Evolutionary conservation across 352 stramenopile species (phyloP), one percentile per base, ranked within the genome.

Genomic region (Pythium folliculosum): DNA sequence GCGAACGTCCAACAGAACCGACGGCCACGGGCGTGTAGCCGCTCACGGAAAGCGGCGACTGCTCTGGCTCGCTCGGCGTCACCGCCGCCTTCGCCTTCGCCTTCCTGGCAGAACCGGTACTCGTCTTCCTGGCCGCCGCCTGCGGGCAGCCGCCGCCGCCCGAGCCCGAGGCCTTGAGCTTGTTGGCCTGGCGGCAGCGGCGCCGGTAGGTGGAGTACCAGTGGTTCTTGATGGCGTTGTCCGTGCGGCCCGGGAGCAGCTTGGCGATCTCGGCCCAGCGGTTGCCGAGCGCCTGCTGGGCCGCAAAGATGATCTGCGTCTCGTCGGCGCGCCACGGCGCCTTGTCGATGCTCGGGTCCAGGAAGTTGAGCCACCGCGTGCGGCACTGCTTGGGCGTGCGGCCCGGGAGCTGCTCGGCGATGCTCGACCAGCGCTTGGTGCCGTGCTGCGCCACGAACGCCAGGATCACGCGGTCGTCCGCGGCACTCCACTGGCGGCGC

Each of bases 201-300:
- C 86, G 75, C 0, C 86, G 77, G 45, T 80, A 85, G 2, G 86
- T 92, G 60, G 86, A 94, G 75, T 94, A 92, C 84, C 84, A 94
- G 69, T 92, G 86, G 68, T 94, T 94, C 65, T 94, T 94, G 71
- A 94, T 91, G 23, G 86, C 86, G 65, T 94, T 94, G 70, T 94
- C 86, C 1, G 84, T 93, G 10, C 97, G 73, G 1, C 97, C 97
- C 7, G 96, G 95, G 19, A 99, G 81, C n/a, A 96, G 79, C 76
- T 99, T 99, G 64, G 97, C 93, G 70, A 99, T 99, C 74, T 99
- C 94, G 17, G 93, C 92, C 97, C 97, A 99, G 59, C 95, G 88
- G 75, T 99, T 99, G 55, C 97, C 97, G 7, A 96, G 61, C 10
- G 68, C 65, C 44, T 80, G 70, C 69, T 95, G 86, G 0, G 83